Base-by-base conservation (phyloP, 495 filamentous ascomycete species). In the Trichoderma virens region DNA sequence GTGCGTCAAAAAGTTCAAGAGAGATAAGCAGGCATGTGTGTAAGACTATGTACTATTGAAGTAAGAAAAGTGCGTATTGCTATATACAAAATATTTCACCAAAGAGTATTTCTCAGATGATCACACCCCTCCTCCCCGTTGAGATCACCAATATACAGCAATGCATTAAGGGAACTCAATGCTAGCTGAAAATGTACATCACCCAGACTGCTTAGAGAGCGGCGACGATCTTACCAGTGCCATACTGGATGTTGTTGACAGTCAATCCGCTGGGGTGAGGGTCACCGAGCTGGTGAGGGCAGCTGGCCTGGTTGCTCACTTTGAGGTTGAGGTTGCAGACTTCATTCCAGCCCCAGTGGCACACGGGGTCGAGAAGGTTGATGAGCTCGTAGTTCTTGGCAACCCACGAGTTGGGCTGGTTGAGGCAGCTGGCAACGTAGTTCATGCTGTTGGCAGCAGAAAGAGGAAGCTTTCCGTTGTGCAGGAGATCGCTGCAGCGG, bases 351-450 rank as follows among this genome's bases (percentile, higher is more conserved):
- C 74, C 74, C 20, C 38, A 68, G 41, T 68, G 69, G 65, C 74
- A 76, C 45, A 70, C 60, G 28, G 70, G 25, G 63, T 73, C 72
- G 51, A 64, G 35, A 61, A 76, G 72, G 67, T 76, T 76, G 65
- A 72, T 72, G 16, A 76, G 62, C 3, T 66, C 71, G 64, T 70
- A 64, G 67, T 76, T 71, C 62, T 71, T 34, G 28, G 63, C 69
- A 47, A 70, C 69, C 66, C 68, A 76, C 62, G 67, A 70, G 65
- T 60, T 62, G 11, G 64, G 64, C 35, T 69, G 20, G 31, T 16
- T 9, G 35, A 67, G 66, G 62, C 71, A 73, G 51, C 43, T 59
- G 62, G 23, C 43, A 32, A 73, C 38, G 66, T 67, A 72, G 67
- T 70, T 68, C 65, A 72, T 70, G 67, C 67, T 67, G 67, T 70